These are phyloP conservation scores for Dicorynia guianensis DNA, from an alignment of 306 rosid genomes.

Conservation along the genomic window DNA sequence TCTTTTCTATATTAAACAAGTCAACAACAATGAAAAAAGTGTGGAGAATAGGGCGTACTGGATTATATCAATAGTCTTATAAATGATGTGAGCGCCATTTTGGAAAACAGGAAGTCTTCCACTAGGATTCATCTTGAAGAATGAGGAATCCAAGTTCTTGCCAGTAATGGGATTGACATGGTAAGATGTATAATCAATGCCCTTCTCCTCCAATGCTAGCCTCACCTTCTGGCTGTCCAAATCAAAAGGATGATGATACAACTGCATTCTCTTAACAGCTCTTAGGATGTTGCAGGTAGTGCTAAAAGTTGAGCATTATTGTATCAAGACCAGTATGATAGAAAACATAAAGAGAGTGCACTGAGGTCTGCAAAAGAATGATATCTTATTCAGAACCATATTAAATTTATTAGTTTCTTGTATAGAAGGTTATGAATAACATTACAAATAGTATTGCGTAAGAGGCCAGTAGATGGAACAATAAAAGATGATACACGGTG, in stretches of 20 bases:
- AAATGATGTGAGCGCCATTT: constrained; percentile 84
- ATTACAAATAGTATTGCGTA: background rate
- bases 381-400: constrained; percentile 22
- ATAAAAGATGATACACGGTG: constrained; percentile 3
- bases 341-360: constrained; percentile 5
- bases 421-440: constrained; percentile 8
- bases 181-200: constrained; percentile 85
- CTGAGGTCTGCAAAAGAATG: constrained; percentile 48
- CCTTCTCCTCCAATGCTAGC: constrained; percentile 89
- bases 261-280: constrained; percentile 71
- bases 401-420: background rate
- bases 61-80: constrained; percentile 79
- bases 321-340: constrained; percentile 37
- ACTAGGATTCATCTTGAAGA: constrained; percentile 78
- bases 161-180: constrained; percentile 93
- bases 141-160: constrained; percentile 80
- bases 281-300: constrained; percentile 26
- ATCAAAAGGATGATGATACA: constrained; percentile 93
- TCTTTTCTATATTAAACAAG: constrained; percentile 2
- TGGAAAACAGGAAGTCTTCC: constrained; percentile 88
- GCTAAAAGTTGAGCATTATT: constrained; percentile 10
- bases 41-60: constrained; percentile 64
- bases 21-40: background rate
- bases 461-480: constrained; percentile 16
- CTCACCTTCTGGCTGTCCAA: constrained; percentile 91